Evolutionary conservation across 768 basidiomycete species (phyloP), one percentile per base, ranked within the genome.

Genomic region (Floccularia luteovirens): DNA sequence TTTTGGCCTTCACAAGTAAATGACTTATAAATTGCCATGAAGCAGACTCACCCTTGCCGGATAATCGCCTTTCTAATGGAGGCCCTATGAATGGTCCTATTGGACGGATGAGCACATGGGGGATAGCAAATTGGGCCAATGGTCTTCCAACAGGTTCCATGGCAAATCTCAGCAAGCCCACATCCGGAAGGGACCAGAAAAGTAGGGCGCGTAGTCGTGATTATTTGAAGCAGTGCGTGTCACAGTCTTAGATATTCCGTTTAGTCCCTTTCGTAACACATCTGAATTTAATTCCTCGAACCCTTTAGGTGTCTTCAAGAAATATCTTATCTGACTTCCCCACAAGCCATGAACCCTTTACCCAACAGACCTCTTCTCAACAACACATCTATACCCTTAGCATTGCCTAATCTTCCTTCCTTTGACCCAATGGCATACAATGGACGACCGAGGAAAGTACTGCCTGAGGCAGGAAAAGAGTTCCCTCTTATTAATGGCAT

Each of bases 261-360:
- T 38, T 17, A n/a, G 22, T 22, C 35, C 30, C 23, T 43, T 22
- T 28, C 46, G 39, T 34, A 39, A 38, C 36, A 20, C 30, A 16
- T 30, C 36, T 36, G 11, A 16, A 43, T 32, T 37, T 60, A 7
- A 45, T 33, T 31, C 31, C 46, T 42, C 28, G 25, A 37, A 22
- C 41, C 4, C 47, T 23, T 10, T 37, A 92, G 89, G 63, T 97
- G 96, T 63, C 70, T 99, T 19, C 96, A 98, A 65, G 96, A 99
- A 70, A 88, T 99, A 49, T 89, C 90, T 10, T 99, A 99, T 62
- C 69, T 99, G 39, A 99, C 96, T 1, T 97, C 94, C 0, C 83
- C 91, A 1, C 89, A 96, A 59, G 93, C 96, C 4, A 84, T 98
- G 75, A 99, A 99, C 58, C 96, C 96, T 31, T 70, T 97, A 37